These are phyloP conservation scores for Phytophthora chlamydospora DNA, from an alignment of 352 stramenopile species.

Conservation along the genomic window DNA sequence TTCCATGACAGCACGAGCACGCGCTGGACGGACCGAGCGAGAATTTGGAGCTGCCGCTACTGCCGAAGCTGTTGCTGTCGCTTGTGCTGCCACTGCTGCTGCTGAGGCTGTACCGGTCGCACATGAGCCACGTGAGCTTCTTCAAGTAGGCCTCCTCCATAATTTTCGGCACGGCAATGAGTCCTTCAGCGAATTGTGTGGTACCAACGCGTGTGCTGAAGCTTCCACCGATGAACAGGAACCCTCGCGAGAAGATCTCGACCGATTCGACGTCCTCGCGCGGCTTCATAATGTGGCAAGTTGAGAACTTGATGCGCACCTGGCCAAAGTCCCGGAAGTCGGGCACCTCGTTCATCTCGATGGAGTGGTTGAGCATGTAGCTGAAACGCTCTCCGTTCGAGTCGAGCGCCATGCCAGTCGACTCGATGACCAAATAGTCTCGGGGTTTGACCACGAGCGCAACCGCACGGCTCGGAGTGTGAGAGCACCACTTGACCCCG, in stretches of 20 bases:
- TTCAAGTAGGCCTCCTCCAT: constrained; percentile 53
- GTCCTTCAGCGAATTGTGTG: constrained; percentile 32
- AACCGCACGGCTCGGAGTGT: constrained; percentile 15
- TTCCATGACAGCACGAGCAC: constrained; percentile 42
- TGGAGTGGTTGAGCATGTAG: constrained; percentile 46
- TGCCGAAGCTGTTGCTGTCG: constrained; percentile 26
- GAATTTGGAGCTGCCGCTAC: constrained; percentile 11
- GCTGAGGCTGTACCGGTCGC: constrained; percentile 26
- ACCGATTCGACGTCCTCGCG: constrained; percentile 23
- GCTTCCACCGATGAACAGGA: constrained; percentile 34
- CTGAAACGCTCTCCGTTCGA: constrained; percentile 36
- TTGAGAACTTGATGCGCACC: constrained; percentile 33
- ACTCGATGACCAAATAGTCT: constrained; percentile 61
- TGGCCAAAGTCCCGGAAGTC: constrained; percentile 34
- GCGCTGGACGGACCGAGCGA: constrained; percentile 1
- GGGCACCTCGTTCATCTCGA: constrained; percentile 38
- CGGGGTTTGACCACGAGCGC: constrained; percentile 47
- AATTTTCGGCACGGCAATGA: constrained; percentile 24
- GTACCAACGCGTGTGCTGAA: constrained; percentile 36
- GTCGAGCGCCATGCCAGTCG: constrained; percentile 49
- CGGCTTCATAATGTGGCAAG: constrained; percentile 44
- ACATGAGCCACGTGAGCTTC: constrained; percentile 54
- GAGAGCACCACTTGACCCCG: constrained; percentile 52
- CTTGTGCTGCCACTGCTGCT: constrained; percentile 18
- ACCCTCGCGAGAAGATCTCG: constrained; percentile 45